Percentiles rank a stretch among this genome's conserved stretches.
phyloP scores from a whole-genome alignment of 2,329 filamentous ascomycete genomes.

The Diplodia corticola region DNA sequence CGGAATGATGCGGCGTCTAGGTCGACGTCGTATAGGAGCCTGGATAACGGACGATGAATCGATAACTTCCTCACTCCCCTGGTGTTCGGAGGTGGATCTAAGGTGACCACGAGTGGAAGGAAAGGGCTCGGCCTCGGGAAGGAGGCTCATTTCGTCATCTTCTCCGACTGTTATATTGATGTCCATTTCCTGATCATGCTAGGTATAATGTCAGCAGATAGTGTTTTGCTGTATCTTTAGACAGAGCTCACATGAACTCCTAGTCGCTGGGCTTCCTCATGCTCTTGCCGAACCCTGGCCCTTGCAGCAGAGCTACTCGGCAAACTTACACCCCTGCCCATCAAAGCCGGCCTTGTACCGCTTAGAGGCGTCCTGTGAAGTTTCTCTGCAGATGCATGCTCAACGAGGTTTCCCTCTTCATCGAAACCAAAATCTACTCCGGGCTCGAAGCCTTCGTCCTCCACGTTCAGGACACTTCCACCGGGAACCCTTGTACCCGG shows the following conservation, averaged over 20 bases:
- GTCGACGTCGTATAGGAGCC: slow-evolving; percentile 42
- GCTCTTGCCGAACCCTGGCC: slow-evolving; percentile 44
- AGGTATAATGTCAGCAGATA: background rate
- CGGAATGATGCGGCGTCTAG: slow-evolving; percentile 44
- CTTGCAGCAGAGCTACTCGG: slow-evolving; percentile 39
- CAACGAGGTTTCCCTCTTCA: slow-evolving; percentile 60
- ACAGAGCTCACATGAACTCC: slow-evolving; percentile 40
- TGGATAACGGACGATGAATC: slow-evolving; percentile 39
- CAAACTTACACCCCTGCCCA: slow-evolving; percentile 28
- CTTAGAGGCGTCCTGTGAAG: slow-evolving; percentile 27
- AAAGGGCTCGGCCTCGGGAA: slow-evolving; percentile 35
- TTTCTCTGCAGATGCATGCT: slow-evolving; percentile 37
- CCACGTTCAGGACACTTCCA: background rate
- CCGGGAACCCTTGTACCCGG: slow-evolving; percentile 31
- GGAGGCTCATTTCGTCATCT: slow-evolving; percentile 28
- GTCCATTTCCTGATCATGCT: slow-evolving; percentile 32
- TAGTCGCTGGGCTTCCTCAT: slow-evolving; percentile 42
- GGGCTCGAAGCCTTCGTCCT: slow-evolving; percentile 46
- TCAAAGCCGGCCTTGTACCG: slow-evolving; percentile 25
- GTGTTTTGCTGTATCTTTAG: too few species aligned
- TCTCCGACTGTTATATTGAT: slow-evolving; percentile 37
- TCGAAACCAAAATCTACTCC: slow-evolving; percentile 64
- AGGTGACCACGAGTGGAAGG: slow-evolving; percentile 25
- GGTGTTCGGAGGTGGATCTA: background rate
- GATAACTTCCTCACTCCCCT: slow-evolving; percentile 26